Base-by-base conservation (phyloP, 192 early-diverging fungal species). In the Powellomyces hirtus region DNA sequence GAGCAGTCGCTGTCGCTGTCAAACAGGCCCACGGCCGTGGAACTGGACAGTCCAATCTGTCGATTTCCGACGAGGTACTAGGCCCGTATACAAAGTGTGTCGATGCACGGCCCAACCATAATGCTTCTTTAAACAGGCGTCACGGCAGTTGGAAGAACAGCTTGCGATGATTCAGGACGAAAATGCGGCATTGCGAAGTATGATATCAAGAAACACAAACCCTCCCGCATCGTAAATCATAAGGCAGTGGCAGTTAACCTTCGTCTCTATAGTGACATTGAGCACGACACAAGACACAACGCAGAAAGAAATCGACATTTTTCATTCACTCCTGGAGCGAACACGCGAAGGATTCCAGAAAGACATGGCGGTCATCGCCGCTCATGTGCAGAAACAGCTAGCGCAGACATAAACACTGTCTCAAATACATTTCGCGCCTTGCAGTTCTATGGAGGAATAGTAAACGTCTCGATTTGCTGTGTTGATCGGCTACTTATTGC, bases 271-370 rank as follows among this genome's bases (percentile, higher is more conserved):
- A 64, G 62, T 27, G 3, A 64, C 62, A 1, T 22, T 64, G 6
- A 18, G 34, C n/a, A 4, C n/a, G 2, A 64, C 62, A 4, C 62
- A 33, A 16, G 46, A 26, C 10, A 44, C 42, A 1, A 64, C 40
- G 2, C 44, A 45, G 30, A 30, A 50, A 27, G 62, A 64, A 33
- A 45, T 64, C 62, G 62, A 16, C 40, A 64, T 64, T 20, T 64
- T 50, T 22, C 20, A 27, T 35, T 13, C n/a, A 13, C 64, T 66
- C 16, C 64, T 66, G 26, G 26, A 7, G 38, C 50, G 57, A 27
- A 66, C 51, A 10, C 62, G 62, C 42, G 62, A 64, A 13, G 46
- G 24, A 22, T 64, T 49, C 34, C 40, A 33, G 45, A n/a, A 24
- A 33, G 62, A 64, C 34, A 13, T 64, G 62, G 45, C 20, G 40